Base-by-base conservation (phyloP, 148 eudicot genomes). In the Arbutus unedo region DNA sequence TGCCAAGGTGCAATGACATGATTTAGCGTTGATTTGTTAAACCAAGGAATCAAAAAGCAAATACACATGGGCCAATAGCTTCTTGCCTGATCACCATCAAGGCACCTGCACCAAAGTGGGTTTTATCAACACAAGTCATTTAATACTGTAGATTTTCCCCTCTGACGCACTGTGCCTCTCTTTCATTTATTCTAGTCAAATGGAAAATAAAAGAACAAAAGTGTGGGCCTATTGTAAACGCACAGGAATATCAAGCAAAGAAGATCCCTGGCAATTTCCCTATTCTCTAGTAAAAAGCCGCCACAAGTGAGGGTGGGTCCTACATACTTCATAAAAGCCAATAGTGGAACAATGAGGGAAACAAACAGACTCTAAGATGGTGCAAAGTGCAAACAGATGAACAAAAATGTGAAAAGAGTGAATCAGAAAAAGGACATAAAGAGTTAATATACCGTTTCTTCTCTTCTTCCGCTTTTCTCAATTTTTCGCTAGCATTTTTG, bases 381-480 rank as follows among this genome's bases (percentile, higher is more conserved):
- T 54, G 45, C 55, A 13, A 70, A 70, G 50, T 54, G 23, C 55
- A 13, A 70, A 70, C 44, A 48, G 76, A 60, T 66, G 43, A 78
- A 51, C 79, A 47, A 48, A 80, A 14, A 75, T 50, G 41, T 43
- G 83, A 50, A 41, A 77, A 59, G 56, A 79, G 67, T 45, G 10
- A 18, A 74, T 68, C 38, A 71, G 64, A 76, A 78, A 2, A 76
- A 76, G 38, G 57, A 78, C 41, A 73, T 74, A 53, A 66, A 78
- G 15, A 0, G 31, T 0, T 56, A 21, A 49, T 88, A 82, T 94
- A 96, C 98, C 99, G 93, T 88, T 89, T 94, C 86, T 89, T 94
- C 87, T 94, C 96, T 81, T 92, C 98, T 84, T 92, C 98, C 66
- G 88, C 92, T 76, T 82, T 90, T 89, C 87, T 94, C 89, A 92